phyloP scores from a whole-genome alignment of 805 yeast genomes.

The Saccharomyces paradoxus region DNA sequence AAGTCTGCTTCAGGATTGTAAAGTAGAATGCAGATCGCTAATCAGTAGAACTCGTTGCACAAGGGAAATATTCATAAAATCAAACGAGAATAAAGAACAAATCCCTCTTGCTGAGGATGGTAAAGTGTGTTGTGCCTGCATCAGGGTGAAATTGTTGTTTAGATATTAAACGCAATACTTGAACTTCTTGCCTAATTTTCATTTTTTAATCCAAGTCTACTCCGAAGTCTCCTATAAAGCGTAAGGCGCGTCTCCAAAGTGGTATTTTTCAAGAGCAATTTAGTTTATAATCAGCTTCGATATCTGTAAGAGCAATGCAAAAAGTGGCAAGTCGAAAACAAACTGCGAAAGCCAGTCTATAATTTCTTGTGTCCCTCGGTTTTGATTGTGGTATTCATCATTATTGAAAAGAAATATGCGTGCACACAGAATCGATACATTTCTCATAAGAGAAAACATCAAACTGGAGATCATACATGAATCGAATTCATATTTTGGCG shows the following conservation, averaged over 20 bases:
- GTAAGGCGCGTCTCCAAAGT: neutral
- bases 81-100: neutral
- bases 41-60: neutral
- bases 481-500: slow-evolving; percentile 35
- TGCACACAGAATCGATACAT: slow-evolving; percentile 24
- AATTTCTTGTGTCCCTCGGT: neutral
- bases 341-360: neutral
- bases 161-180: neutral
- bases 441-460: slow-evolving; percentile 29
- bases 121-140: neutral
- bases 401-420: slow-evolving; percentile 16
- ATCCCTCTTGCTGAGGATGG: neutral
- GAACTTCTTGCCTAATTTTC: neutral
- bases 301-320: neutral
- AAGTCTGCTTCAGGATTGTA: neutral
- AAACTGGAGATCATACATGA: slow-evolving; percentile 36
- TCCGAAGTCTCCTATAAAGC: neutral
- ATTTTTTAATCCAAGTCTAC: neutral
- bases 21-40: neutral
- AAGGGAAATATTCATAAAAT: neutral
- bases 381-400: neutral
- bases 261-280: neutral
- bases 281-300: neutral
- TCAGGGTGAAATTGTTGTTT: neutral
- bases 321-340: neutral